Evolutionary conservation across 441 rosid genomes (phyloP).

Genomic region (Pelargonium australe): DNA sequence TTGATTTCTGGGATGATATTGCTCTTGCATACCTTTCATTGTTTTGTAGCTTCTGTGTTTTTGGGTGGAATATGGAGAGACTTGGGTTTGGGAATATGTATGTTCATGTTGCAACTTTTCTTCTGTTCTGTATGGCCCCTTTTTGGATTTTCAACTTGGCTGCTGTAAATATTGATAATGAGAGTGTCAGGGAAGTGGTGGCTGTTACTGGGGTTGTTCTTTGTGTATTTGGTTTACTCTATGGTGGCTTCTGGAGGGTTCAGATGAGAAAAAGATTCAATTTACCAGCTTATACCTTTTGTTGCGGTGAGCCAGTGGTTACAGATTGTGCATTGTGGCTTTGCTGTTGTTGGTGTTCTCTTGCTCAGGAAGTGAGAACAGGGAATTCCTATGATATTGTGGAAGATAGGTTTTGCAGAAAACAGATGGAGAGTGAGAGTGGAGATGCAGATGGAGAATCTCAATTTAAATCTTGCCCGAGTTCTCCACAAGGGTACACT

Average conservation of each 20-base stretch:
- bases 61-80: slow-evolving; percentile 95
- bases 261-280: slow-evolving; percentile 79
- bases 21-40: slow-evolving; percentile 74
- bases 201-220: slow-evolving; percentile 62
- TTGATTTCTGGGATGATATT: slow-evolving; percentile 82
- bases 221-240: slow-evolving; percentile 70
- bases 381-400: slow-evolving; percentile 59
- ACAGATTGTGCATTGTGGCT: slow-evolving; percentile 75
- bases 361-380: slow-evolving; percentile 86
- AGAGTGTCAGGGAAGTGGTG: slow-evolving; percentile 51
- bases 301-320: slow-evolving; percentile 44
- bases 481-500: slow-evolving; percentile 29
- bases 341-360: slow-evolving; percentile 83
- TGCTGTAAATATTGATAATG: slow-evolving; percentile 63
- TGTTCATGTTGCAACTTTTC: slow-evolving; percentile 79
- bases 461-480: slow-evolving; percentile 28
- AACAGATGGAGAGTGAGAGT: slow-evolving; percentile 26
- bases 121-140: slow-evolving; percentile 80
- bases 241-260: slow-evolving; percentile 95
- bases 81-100: slow-evolving; percentile 93
- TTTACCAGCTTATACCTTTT: slow-evolving; percentile 60
- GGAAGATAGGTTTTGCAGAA: slow-evolving; percentile 51
- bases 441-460: slow-evolving; percentile 24
- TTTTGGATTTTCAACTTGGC: slow-evolving; percentile 90
- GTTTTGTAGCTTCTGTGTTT: slow-evolving; percentile 72